These are phyloP conservation scores for Capillidium heterosporum DNA, from an alignment of 371 early-diverging fungal genomes.

Conservation along the genomic window DNA sequence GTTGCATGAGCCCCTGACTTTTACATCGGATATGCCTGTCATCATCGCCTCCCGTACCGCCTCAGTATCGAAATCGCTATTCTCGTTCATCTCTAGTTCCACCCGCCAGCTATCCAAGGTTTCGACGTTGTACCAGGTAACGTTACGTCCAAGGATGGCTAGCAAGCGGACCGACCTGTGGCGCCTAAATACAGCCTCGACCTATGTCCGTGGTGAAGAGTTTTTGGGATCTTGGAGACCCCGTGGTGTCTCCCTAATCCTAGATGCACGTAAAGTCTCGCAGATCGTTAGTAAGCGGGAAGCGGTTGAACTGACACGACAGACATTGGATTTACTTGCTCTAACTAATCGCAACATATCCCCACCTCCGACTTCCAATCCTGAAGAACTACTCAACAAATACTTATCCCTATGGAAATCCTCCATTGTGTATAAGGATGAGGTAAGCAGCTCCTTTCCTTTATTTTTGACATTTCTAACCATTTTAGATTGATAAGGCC, in stretches of 20 bases:
- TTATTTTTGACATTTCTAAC: too few relatives aligned
- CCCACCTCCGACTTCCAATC: neutral
- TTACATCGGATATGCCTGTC: slow-evolving; percentile 41
- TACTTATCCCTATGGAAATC: neutral
- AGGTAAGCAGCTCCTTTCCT: neutral
- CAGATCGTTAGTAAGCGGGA: slow-evolving; percentile 19
- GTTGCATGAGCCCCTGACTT: slow-evolving; percentile 29
- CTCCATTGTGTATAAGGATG: neutral
- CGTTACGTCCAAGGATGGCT: slow-evolving; percentile 34
- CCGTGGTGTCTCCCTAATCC: slow-evolving; percentile 47
- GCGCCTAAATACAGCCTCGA: slow-evolving; percentile 50
- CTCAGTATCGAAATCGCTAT: slow-evolving; percentile 3
- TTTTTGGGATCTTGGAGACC: slow-evolving; percentile 55
- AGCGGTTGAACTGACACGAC: slow-evolving; percentile 25
- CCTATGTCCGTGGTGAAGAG: slow-evolving; percentile 77
- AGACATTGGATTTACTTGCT: slow-evolving; percentile 1
- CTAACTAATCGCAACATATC: neutral
- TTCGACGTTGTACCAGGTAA: slow-evolving; percentile 31
- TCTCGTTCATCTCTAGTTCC: slow-evolving; percentile 5
- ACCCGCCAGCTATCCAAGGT: slow-evolving; percentile 19
- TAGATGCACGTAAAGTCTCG: slow-evolving; percentile 27
- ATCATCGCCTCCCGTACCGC: slow-evolving; percentile 7
- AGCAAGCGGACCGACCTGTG: slow-evolving; percentile 38
- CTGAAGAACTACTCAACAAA: neutral
- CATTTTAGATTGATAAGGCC: too few relatives aligned